Percentiles rank a stretch among this genome's conserved stretches.
These are phyloP conservation scores for Malassezia globosa DNA, from an alignment of 1,284 basidiomycete species.

Conservation along the genomic window DNA sequence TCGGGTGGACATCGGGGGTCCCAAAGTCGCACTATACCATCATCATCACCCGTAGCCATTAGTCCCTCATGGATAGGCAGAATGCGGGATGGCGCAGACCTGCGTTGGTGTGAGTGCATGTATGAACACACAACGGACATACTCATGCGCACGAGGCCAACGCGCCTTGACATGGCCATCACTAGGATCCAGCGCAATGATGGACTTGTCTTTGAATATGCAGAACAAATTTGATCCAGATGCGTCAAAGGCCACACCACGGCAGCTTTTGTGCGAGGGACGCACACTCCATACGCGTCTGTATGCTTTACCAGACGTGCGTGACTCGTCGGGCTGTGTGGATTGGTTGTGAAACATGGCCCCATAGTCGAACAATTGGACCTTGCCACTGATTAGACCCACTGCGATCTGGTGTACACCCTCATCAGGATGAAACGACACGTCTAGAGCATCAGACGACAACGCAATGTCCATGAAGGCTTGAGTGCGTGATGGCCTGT, in stretches of 20 bases:
- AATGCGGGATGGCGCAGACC: constrained; percentile 50
- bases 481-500: neutral
- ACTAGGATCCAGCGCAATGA: constrained; percentile 51
- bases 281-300: constrained; percentile 24
- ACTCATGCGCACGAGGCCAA: constrained; percentile 66
- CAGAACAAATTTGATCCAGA: constrained; percentile 53
- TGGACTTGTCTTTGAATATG: constrained; percentile 68
- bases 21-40: constrained; percentile 88
- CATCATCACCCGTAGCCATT: constrained; percentile 78
- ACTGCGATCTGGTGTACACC: constrained; percentile 57
- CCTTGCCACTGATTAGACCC: constrained; percentile 67
- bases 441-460: constrained; percentile 70
- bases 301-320: neutral
- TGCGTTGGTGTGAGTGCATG: too few species aligned
- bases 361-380: constrained; percentile 64
- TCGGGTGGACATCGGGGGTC: constrained; percentile 58
- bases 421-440: constrained; percentile 67
- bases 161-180: constrained; percentile 59
- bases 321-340: neutral
- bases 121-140: constrained; percentile 47
- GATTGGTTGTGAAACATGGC: constrained; percentile 1
- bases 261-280: constrained; percentile 31
- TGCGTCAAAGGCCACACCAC: constrained; percentile 23
- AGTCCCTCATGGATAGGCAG: constrained; percentile 65
- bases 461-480: constrained; percentile 39